Conservation (phyloP, 140 eudicot genomes). For the Oenanthe javanica region DNA sequence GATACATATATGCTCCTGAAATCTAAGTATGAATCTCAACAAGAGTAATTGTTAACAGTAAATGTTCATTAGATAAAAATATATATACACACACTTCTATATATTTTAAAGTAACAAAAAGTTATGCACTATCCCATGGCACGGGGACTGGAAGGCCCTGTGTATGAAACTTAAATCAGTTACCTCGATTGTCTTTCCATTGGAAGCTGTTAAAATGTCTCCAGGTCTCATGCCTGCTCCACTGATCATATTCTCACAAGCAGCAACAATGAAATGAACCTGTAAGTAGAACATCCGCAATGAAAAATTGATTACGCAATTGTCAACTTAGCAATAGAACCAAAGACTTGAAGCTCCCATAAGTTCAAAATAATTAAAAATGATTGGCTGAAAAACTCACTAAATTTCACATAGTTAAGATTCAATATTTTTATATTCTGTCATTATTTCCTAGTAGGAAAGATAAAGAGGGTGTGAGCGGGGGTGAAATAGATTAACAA, state of each 20-base stretch:
- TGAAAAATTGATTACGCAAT: background rate
- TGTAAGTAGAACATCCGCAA: constrained; percentile 11
- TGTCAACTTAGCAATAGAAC: background rate
- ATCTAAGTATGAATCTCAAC: background rate
- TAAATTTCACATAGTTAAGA: background rate
- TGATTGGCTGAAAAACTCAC: background rate
- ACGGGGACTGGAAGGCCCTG: background rate
- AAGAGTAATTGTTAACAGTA: background rate
- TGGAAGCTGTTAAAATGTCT: constrained; percentile 85
- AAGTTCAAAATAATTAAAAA: background rate
- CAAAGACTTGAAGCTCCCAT: background rate
- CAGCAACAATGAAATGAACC: constrained; percentile 95
- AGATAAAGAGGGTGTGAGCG: background rate
- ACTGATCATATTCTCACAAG: constrained; percentile 98
- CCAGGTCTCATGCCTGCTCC: constrained; percentile 99
- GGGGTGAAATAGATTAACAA: background rate
- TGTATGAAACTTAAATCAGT: background rate
- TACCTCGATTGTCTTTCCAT: constrained; percentile 98
- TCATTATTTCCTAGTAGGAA: background rate
- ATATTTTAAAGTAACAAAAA: background rate
- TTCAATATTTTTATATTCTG: background rate
- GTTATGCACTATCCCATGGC: background rate
- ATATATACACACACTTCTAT: background rate
- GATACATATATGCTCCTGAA: background rate
- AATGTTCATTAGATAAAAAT: background rate